These are phyloP conservation scores for Megacollybia marginata DNA, from an alignment of 768 basidiomycete genomes.

Conservation along the genomic window DNA sequence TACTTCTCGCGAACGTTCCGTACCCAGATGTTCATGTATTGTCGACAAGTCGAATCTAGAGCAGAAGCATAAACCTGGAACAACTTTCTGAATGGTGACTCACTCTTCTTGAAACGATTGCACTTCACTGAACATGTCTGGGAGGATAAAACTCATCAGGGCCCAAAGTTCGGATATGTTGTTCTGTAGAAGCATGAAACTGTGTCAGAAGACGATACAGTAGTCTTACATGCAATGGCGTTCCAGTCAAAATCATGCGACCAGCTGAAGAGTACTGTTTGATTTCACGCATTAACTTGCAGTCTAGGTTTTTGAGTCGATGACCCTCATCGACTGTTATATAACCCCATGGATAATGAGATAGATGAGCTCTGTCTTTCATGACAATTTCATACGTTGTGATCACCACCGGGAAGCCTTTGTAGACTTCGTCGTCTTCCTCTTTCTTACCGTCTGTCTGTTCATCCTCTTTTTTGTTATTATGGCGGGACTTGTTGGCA, in stretches of 20 bases:
- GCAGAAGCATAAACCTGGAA: slow-evolving; percentile 17
- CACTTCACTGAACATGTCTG: slow-evolving; percentile 86
- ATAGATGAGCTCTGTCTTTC: slow-evolving; percentile 60
- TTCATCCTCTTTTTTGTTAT: slow-evolving; percentile 1
- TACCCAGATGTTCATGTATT: slow-evolving; percentile 47
- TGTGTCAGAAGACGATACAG: neutral
- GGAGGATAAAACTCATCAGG: slow-evolving; percentile 91
- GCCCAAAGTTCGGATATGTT: slow-evolving; percentile 95
- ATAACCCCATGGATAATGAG: slow-evolving; percentile 74
- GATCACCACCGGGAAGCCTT: slow-evolving; percentile 66
- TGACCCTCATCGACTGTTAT: slow-evolving; percentile 98
- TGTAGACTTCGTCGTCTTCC: slow-evolving; percentile 13
- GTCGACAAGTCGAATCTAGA: slow-evolving; percentile 67
- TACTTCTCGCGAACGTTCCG: slow-evolving; percentile 54
- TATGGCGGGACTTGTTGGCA: neutral
- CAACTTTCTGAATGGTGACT: slow-evolving; percentile 7
- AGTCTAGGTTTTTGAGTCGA: slow-evolving; percentile 89
- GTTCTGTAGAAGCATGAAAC: slow-evolving; percentile 53
- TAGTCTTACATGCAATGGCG: slow-evolving; percentile 78
- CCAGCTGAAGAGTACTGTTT: slow-evolving; percentile 81
- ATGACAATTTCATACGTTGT: slow-evolving; percentile 95
- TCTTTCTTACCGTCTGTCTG: slow-evolving; percentile 1
- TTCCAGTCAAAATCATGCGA: slow-evolving; percentile 91
- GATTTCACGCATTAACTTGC: slow-evolving; percentile 84
- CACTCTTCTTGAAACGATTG: slow-evolving; percentile 89